Conservation (phyloP, 345 rosid genomes). For the Conringia planisiliqua region DNA sequence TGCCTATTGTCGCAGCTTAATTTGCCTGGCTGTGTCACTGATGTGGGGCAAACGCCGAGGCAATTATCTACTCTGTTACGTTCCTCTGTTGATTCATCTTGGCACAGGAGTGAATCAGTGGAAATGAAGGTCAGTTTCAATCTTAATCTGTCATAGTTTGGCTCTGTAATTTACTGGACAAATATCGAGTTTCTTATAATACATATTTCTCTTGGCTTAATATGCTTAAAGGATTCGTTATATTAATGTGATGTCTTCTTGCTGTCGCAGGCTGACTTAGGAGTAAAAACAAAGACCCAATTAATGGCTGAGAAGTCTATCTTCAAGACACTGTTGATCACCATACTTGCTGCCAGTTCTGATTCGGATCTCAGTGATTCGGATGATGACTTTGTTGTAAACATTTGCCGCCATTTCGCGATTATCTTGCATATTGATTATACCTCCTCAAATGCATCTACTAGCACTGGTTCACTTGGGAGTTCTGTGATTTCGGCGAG, state of each 20-base stretch:
- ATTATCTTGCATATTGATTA: conserved; percentile 74
- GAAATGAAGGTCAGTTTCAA: conserved; percentile 70
- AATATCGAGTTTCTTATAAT: neutral
- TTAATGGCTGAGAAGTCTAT: conserved; percentile 98
- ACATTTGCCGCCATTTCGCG: conserved; percentile 92
- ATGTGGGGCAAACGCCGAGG: conserved; percentile 60
- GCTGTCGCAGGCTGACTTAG: conserved; percentile 79
- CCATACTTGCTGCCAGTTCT: conserved; percentile 80
- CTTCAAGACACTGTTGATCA: conserved; percentile 83
- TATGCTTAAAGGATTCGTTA: neutral
- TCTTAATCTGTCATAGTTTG: conserved; percentile 14
- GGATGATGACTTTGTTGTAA: conserved; percentile 76
- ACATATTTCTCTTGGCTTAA: neutral
- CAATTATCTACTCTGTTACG: conserved; percentile 64
- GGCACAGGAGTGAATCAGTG: conserved; percentile 68
- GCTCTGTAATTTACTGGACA: conserved; percentile 5
- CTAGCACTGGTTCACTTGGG: conserved; percentile 44
- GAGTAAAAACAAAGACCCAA: conserved; percentile 99
- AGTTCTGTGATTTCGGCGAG: conserved; percentile 57
- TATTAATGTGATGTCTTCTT: conserved; percentile 1
- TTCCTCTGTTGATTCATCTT: conserved; percentile 65
- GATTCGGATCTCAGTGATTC: conserved; percentile 74
- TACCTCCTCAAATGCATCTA: conserved; percentile 52
- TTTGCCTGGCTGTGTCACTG: conserved; percentile 82
- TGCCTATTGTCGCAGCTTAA: conserved; percentile 93